These are phyloP conservation scores for Sanguinoderma infundibulare DNA, from an alignment of 1,284 basidiomycete genomes.

Conservation along the genomic window DNA sequence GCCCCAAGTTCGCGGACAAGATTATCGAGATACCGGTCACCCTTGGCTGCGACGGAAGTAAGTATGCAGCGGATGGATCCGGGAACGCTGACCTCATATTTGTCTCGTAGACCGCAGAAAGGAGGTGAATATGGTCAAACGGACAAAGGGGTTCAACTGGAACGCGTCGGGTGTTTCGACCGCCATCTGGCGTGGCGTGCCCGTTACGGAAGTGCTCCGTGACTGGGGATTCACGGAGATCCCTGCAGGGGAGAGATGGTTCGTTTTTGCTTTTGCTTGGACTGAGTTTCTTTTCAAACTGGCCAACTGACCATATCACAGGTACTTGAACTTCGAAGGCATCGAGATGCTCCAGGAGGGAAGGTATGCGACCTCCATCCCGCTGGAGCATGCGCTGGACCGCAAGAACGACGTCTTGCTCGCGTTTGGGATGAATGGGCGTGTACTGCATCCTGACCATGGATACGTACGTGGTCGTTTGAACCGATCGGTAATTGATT, in stretches of 20 bases:
- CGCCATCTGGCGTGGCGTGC: constrained; percentile 28
- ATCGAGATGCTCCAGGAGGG: constrained; percentile 29
- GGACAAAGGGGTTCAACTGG: constrained; percentile 26
- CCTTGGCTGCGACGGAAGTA: constrained; percentile 32
- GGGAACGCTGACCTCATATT: not conserved
- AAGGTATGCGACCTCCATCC: constrained; percentile 30
- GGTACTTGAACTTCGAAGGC: constrained; percentile 26
- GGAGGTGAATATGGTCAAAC: constrained; percentile 32
- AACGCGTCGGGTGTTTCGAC: constrained; percentile 24
- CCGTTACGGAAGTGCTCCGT: constrained; percentile 26
- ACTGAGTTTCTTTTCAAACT: no score
- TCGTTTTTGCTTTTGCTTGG: no score
- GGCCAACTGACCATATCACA: not conserved
- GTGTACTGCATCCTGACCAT: constrained; percentile 32
- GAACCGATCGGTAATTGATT: not conserved
- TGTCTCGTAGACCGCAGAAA: constrained; percentile 22
- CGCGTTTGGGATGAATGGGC: constrained; percentile 30
- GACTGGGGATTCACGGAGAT: constrained; percentile 24
- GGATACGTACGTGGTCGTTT: constrained; percentile 23
- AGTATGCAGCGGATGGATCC: not conserved
- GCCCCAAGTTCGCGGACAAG: constrained; percentile 13
- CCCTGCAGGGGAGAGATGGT: constrained; percentile 27
- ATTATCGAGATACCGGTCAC: constrained; percentile 29
- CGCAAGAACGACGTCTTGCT: constrained; percentile 31
- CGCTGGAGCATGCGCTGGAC: constrained; percentile 29